These are phyloP conservation scores for Crithidia expoeki DNA, from an alignment of 208 protist species.

Conservation along the genomic window DNA sequence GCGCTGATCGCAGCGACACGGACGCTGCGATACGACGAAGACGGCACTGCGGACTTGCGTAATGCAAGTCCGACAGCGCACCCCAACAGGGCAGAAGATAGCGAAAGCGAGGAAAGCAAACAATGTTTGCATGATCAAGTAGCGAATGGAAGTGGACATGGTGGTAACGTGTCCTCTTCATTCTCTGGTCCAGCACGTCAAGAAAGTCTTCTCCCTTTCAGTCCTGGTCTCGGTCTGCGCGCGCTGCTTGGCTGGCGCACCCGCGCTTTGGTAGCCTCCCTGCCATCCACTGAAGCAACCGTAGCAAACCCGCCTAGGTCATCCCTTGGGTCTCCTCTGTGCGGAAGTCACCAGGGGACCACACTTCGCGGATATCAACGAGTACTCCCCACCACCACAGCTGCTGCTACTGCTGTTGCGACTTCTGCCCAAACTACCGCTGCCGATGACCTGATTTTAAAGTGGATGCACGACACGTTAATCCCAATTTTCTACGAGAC, in stretches of 20 bases:
- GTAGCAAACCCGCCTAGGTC: no score
- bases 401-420: not conserved
- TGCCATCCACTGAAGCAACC: not conserved
- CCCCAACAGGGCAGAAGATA: not conserved
- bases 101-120: no score
- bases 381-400: not conserved
- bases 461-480: conserved; percentile 41
- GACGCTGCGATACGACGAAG: conserved; percentile 10
- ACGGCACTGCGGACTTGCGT: not conserved
- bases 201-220: not conserved
- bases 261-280: not conserved
- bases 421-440: not conserved
- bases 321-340: no score
- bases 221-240: conserved; percentile 12
- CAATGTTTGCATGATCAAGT: not conserved
- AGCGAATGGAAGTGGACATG: no score
- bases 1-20: conserved; percentile 2
- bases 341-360: no score
- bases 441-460: conserved; percentile 17
- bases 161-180: no score
- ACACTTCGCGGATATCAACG: not conserved
- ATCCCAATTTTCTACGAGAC: conserved; percentile 45
- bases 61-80: not conserved
- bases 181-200: not conserved
- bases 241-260: conserved; percentile 19